Evolutionary conservation across 2,329 filamentous ascomycete genomes (phyloP), one percentile per base, ranked within the genome.

Genomic region (Phialophora tarda): DNA sequence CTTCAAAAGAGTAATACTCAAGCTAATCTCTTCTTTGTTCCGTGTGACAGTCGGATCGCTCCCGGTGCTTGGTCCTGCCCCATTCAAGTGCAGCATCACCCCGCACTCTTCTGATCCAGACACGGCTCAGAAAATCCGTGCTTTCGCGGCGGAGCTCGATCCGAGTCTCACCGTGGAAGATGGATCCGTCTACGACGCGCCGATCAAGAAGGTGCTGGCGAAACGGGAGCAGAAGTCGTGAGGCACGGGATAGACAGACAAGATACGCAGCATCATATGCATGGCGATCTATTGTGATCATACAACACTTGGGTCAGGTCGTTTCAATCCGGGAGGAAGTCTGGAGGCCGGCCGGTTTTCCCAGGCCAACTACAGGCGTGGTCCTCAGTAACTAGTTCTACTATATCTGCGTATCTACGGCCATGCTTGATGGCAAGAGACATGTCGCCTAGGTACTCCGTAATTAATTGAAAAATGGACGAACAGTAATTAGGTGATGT

Each of bases 41-140:
- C 2, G 21, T 30, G 47, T 48, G 32, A 56, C 17, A 62, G 60
- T 12, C 23, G 51, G 51, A 14, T 48, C 51, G 2, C 32, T 62
- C 23, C 60, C 60, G 1, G 60, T 62, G 14, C 32, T 62, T 1
- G 60, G 60, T 11, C 51, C 51, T 4, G 60, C 60, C 3, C 3
- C 30, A 1, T 62, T 62, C 47, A 48, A 55, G 8, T 62, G 60
- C 41, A 38, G 38, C 10, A 62, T 62, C n/a, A 48, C 34, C 11
- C 51, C 51, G 10, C 50, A 51, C 23, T 32, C 34, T 23, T 48
- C 44, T 7, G 44, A 48, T 24, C 23, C 53, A 32, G 50, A 54
- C 23, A 24, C 32, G 10, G 60, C 50, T 7, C 51, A 32, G 32
- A 62, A 47, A 24, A 32, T 62, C 26, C 60, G 24, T 34, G 32